phyloP scores from a whole-genome alignment of 768 basidiomycete species.

The Tephrocybe sp. region DNA sequence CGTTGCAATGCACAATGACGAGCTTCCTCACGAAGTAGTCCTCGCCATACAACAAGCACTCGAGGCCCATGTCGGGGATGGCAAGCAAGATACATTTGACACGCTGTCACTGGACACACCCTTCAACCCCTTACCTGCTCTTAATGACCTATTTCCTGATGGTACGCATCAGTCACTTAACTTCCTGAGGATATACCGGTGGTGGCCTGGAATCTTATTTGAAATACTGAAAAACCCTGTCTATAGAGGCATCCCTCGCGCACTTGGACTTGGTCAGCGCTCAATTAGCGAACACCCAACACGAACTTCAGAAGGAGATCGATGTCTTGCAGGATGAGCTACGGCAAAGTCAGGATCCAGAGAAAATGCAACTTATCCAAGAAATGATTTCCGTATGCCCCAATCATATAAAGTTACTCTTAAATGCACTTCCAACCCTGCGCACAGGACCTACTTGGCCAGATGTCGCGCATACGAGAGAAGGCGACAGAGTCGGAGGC shows the following conservation, averaged over 20 bases:
- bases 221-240: too few species aligned
- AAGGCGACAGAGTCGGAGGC: slow-evolving; percentile 97
- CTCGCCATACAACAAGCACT: slow-evolving; percentile 72
- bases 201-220: slow-evolving; percentile 3
- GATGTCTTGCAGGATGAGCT: slow-evolving; percentile 66
- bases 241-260: slow-evolving; percentile 71
- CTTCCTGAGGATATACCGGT: slow-evolving; percentile 8
- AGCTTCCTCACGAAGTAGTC: slow-evolving; percentile 67
- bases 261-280: slow-evolving; percentile 73
- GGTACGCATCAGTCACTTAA: slow-evolving; percentile 42
- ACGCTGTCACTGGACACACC: slow-evolving; percentile 44
- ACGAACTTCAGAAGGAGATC: slow-evolving; percentile 72
- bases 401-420: neutral
- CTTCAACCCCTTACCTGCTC: slow-evolving; percentile 55
- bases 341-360: slow-evolving; percentile 79
- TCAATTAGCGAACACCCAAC: slow-evolving; percentile 67
- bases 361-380: slow-evolving; percentile 87
- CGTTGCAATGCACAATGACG: slow-evolving; percentile 40
- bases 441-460: slow-evolving; percentile 82
- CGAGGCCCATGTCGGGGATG: slow-evolving; percentile 45
- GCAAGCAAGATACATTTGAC: slow-evolving; percentile 54
- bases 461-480: slow-evolving; percentile 95
- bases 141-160: slow-evolving; percentile 78
- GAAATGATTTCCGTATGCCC: slow-evolving; percentile 88
- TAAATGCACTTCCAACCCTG: neutral